Evolutionary conservation across 1,284 basidiomycete genomes (phyloP).

Genomic region (Sporisorium exsertum): DNA sequence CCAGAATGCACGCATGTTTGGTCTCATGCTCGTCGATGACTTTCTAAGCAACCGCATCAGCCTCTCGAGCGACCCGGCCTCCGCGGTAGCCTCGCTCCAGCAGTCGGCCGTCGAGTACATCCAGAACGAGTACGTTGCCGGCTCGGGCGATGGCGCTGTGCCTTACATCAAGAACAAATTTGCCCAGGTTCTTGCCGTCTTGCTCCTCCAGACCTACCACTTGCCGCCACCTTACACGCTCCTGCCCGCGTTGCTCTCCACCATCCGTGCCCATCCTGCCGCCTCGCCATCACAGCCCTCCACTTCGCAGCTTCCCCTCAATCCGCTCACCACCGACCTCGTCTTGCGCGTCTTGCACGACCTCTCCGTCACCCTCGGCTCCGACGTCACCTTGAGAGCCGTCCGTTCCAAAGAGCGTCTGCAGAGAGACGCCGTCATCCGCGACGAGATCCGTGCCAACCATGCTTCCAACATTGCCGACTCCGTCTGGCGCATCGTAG

Average conservation of each 20-base stretch:
- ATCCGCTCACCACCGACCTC: slow-evolving; percentile 84
- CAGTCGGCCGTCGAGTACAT: slow-evolving; percentile 63
- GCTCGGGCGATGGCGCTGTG: slow-evolving; percentile 57
- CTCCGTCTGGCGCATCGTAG: slow-evolving; percentile 84
- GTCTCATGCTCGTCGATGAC: slow-evolving; percentile 84
- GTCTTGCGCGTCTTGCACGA: slow-evolving; percentile 66
- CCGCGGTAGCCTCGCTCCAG: slow-evolving; percentile 63
- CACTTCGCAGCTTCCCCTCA: slow-evolving; percentile 82
- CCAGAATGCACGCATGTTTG: slow-evolving; percentile 83
- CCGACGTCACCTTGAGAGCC: slow-evolving; percentile 65
- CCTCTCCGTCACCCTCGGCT: slow-evolving; percentile 66
- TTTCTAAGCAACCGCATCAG: slow-evolving; percentile 79
- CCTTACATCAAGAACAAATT: slow-evolving; percentile 90
- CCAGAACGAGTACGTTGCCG: slow-evolving; percentile 62
- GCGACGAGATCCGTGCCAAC: slow-evolving; percentile 66
- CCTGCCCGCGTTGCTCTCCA: slow-evolving; percentile 72
- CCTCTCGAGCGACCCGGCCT: slow-evolving; percentile 47
- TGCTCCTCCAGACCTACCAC: slow-evolving; percentile 91
- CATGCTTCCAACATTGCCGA: slow-evolving; percentile 87
- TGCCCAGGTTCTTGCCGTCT: slow-evolving; percentile 92
- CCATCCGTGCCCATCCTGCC: slow-evolving; percentile 70
- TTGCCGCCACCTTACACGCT: slow-evolving; percentile 82
- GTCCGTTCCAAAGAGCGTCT: slow-evolving; percentile 64
- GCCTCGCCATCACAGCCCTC: slow-evolving; percentile 73
- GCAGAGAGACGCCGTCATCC: slow-evolving; percentile 64